Evolutionary conservation across 805 yeast species (phyloP), one percentile per base, ranked within the genome.

Genomic region (Lachancea sp.): DNA sequence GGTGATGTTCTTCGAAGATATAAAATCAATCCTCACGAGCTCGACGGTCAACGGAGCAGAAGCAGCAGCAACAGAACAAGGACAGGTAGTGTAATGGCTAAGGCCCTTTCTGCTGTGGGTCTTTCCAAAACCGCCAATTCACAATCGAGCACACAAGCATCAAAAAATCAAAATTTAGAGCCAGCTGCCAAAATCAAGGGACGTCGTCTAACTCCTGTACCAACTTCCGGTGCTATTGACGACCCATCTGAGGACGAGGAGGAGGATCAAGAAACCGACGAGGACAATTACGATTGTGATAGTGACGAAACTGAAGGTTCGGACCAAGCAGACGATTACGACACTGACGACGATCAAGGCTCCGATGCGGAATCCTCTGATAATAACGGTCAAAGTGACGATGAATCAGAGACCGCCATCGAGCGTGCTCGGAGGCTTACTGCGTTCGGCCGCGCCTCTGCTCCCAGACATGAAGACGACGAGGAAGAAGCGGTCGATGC

Each of bases 1-100:
- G 99, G 98, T 51, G 98, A 91, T 55, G 78, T 93, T 45, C 70
- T 93, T 38, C 79, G 96, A 58, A 73, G 95, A 43, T 91, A 89
- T 65, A 75, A 70, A 55, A 81, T 90, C 42, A 85, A 82, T 55
- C 74, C 78, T 3, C 87, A 81, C 52, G 49, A 43, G 6, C 38
- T 45, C 10, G 46, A 45, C n/a, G 35, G 35, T 5, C 39, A 49
- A 10, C 36, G 40, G n/a, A 36, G 40, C 7, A 36, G 31, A 12
- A 16, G 39, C 8, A 17, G 9, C n/a, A 25, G 31, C 22, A 45
- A 18, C n/a, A 45, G 33, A 37, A 37, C 40, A 18, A 52, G 42
- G 36, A 51, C 60, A 3, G 62, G 75, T 20, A 68, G 78, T 1
- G 60, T 66, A 2, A 62, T 77, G 3, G 48, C 72, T 36, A 73